These are phyloP conservation scores for Monosporascus sp. DNA, from an alignment of 2,329 filamentous ascomycete genomes.

Conservation along the genomic window DNA sequence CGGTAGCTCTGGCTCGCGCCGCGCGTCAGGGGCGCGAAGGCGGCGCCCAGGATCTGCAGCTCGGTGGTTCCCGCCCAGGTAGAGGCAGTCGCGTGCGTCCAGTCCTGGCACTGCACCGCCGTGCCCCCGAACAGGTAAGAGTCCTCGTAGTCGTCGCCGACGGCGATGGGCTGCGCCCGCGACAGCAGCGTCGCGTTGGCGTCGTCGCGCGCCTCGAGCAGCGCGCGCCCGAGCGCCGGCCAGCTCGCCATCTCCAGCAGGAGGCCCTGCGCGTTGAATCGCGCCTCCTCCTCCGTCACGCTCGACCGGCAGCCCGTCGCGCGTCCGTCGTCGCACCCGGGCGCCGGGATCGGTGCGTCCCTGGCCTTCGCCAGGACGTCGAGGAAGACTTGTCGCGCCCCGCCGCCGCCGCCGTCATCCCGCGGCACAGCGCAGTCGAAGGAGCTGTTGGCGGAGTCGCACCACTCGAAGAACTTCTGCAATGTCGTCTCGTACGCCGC, in stretches of 20 bases:
- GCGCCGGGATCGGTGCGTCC: constrained; percentile 29
- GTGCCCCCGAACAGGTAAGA: constrained; percentile 21
- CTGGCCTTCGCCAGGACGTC: constrained; percentile 25
- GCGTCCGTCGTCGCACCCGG: constrained; percentile 24
- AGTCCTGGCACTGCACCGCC: constrained; percentile 35
- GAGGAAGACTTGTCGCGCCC: constrained; percentile 18
- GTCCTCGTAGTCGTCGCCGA: constrained; percentile 18
- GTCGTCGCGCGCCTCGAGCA: constrained; percentile 21
- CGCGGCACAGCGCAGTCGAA: constrained; percentile 22
- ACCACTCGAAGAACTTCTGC: constrained; percentile 33
- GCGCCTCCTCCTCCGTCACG: constrained; percentile 28
- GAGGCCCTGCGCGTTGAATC: constrained; percentile 26
- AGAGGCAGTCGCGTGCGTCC: constrained; percentile 19
- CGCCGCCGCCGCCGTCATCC: constrained; percentile 10
- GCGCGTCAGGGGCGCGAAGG: constrained; percentile 29
- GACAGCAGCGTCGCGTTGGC: constrained; percentile 33
- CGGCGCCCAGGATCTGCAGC: constrained; percentile 23
- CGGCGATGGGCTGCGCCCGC: constrained; percentile 16
- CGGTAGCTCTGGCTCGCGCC: constrained; percentile 30
- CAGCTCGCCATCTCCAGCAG: constrained; percentile 17
- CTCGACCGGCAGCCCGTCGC: constrained; percentile 14
- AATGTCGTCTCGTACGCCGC: constrained; percentile 31
- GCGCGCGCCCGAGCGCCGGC: constrained; percentile 17
- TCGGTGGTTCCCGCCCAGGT: constrained; percentile 19
- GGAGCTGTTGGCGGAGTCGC: constrained; percentile 22